These are phyloP conservation scores for Murraya paniculata DNA, from an alignment of 345 rosid genomes.

Conservation along the genomic window DNA sequence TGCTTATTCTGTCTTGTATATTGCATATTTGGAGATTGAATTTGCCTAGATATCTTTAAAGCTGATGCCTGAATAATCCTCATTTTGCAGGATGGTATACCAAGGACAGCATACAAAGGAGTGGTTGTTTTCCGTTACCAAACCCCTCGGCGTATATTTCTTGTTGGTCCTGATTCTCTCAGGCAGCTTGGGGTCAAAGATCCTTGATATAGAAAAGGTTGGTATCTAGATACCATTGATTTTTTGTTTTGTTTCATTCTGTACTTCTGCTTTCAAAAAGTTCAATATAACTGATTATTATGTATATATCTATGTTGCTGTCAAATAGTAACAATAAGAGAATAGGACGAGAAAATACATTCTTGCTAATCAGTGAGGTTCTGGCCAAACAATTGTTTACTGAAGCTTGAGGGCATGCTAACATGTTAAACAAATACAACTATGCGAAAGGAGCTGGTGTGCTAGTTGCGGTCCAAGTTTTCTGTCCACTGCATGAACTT, in stretches of 20 bases:
- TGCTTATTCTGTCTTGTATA: neutral
- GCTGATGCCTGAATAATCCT: neutral
- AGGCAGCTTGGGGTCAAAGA: slow-evolving; percentile 57
- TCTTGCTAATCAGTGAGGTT: neutral
- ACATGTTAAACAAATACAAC: neutral
- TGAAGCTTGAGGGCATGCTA: neutral
- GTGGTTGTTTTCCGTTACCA: slow-evolving; percentile 75
- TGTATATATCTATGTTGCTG: neutral
- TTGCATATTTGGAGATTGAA: neutral
- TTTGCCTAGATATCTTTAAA: neutral
- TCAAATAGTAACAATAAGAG: neutral
- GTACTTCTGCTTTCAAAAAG: neutral
- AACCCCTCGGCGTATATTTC: slow-evolving; percentile 60
- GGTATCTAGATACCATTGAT: neutral
- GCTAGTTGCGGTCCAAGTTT: neutral
- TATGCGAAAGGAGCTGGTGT: neutral
- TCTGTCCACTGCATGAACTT: neutral
- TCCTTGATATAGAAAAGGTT: slow-evolving; percentile 31
- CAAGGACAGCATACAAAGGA: slow-evolving; percentile 94
- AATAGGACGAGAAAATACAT: neutral
- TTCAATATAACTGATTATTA: neutral
- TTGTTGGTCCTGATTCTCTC: slow-evolving; percentile 68
- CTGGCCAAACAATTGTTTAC: neutral
- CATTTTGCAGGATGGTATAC: slow-evolving; percentile 77
- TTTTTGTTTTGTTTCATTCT: neutral